Evolutionary conservation across 2,329 filamentous ascomycete genomes (phyloP).

Genomic region (Elsinoe fawcettii): DNA sequence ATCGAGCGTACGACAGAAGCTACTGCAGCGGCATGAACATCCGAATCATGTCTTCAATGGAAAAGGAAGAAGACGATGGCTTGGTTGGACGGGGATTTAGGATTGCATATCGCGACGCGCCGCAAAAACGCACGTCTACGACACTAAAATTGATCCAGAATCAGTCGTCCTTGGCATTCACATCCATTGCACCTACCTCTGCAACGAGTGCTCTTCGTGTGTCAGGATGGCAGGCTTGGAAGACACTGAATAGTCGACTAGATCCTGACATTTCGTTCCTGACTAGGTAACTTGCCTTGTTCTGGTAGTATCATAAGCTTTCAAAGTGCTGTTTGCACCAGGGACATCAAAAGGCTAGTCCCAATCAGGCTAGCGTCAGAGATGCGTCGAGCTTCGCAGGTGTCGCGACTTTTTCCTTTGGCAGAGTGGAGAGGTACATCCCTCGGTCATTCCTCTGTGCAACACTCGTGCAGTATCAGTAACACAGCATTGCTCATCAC

Average conservation of each 20-base stretch:
- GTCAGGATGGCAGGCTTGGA: neutral
- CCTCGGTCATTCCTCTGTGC: neutral
- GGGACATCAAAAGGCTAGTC: too few species aligned
- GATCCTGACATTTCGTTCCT: neutral
- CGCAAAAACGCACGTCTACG: too few species aligned
- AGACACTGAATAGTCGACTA: neutral
- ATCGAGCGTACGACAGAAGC: neutral
- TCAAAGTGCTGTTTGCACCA: neutral
- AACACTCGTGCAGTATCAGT: neutral
- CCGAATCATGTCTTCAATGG: neutral
- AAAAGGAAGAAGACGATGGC: neutral
- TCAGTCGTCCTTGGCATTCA: neutral
- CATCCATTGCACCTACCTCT: neutral
- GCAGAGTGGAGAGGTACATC: neutral
- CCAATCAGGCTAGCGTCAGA: too few species aligned
- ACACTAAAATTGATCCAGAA: neutral
- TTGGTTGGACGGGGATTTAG: neutral
- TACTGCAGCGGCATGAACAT: neutral
- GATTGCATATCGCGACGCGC: neutral
- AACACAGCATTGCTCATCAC: neutral
- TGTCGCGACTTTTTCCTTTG: slow-evolving; percentile 13
- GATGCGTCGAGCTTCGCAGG: neutral
- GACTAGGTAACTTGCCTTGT: neutral
- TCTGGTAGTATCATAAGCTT: neutral
- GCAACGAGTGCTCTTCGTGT: neutral